phyloP scores from a whole-genome alignment of 2,329 filamentous ascomycete species.

The Lachnellula hyalina region DNA sequence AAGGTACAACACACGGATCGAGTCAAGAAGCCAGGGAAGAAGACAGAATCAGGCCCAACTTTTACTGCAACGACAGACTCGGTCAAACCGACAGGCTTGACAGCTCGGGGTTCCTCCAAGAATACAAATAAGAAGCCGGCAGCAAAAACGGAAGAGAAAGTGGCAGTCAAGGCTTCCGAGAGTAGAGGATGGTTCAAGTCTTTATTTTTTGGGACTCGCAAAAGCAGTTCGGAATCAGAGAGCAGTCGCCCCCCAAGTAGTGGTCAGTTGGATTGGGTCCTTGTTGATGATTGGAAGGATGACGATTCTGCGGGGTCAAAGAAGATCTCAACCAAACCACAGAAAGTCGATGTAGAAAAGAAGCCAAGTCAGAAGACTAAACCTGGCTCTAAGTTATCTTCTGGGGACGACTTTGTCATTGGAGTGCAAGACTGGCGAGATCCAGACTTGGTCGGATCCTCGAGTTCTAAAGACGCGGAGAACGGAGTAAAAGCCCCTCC shows the following conservation, averaged over 20 bases:
- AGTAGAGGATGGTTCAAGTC: constrained; percentile 41
- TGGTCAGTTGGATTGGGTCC: constrained; percentile 68
- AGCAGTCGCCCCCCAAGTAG: constrained; percentile 65
- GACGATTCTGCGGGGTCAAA: constrained; percentile 37
- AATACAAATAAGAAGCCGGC: constrained; percentile 27
- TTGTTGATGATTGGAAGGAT: constrained; percentile 61
- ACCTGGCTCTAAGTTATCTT: constrained; percentile 13
- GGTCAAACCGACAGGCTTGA: constrained; percentile 24
- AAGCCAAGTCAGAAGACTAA: constrained; percentile 25
- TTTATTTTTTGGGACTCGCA: constrained; percentile 35
- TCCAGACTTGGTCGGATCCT: constrained; percentile 57
- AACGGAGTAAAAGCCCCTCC: constrained; percentile 26
- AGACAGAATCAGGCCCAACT: constrained; percentile 24
- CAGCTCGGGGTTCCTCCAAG: constrained; percentile 25
- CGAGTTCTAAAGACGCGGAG: constrained; percentile 25
- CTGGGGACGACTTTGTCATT: constrained; percentile 65
- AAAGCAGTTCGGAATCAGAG: constrained; percentile 35
- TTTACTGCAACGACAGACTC: constrained; percentile 27
- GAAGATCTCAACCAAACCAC: constrained; percentile 40
- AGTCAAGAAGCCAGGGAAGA: constrained; percentile 23
- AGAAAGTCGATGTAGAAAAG: constrained; percentile 29
- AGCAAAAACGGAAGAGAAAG: constrained; percentile 20
- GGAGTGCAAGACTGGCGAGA: constrained; percentile 87
- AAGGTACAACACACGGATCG: constrained; percentile 43
- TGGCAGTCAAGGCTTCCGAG: constrained; percentile 14